Evolutionary conservation across 345 rosid species (phyloP).

Genomic region (Microcos paniculata): DNA sequence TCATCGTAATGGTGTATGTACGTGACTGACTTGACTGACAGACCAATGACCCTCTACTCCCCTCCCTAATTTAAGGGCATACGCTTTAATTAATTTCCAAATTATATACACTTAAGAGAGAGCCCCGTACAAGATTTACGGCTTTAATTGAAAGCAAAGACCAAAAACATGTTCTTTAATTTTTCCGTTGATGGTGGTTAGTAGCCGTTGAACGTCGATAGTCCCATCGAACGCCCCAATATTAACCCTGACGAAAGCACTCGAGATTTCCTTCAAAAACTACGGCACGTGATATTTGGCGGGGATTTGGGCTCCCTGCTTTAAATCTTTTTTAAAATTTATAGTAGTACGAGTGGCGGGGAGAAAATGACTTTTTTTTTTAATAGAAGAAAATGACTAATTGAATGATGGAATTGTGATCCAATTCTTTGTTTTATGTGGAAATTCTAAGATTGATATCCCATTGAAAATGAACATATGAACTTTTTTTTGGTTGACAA

Average conservation of each 20-base stretch:
- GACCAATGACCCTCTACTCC: too few relatives aligned
- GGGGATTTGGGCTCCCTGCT: background rate
- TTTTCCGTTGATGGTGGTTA: constrained; percentile 9
- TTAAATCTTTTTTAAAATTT: background rate
- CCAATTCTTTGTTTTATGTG: background rate
- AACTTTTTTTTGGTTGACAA: too few relatives aligned
- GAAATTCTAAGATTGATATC: background rate
- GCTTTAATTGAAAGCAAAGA: background rate
- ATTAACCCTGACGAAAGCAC: background rate
- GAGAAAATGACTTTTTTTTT: too few relatives aligned
- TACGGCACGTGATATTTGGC: constrained; percentile 12
- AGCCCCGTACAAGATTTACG: background rate
- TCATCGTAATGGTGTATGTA: background rate
- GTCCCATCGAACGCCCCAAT: background rate
- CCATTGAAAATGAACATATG: background rate
- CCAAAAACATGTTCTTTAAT: background rate
- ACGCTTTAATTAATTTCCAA: background rate
- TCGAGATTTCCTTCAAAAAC: background rate
- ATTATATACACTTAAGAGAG: background rate
- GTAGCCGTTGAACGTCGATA: constrained; percentile 1
- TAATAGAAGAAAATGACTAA: too few relatives aligned
- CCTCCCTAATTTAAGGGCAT: background rate
- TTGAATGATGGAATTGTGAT: background rate
- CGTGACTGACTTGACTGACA: background rate
- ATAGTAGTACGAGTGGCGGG: background rate